Conservation (phyloP, 75 land plant species). For the Pinus tabuliformis region DNA sequence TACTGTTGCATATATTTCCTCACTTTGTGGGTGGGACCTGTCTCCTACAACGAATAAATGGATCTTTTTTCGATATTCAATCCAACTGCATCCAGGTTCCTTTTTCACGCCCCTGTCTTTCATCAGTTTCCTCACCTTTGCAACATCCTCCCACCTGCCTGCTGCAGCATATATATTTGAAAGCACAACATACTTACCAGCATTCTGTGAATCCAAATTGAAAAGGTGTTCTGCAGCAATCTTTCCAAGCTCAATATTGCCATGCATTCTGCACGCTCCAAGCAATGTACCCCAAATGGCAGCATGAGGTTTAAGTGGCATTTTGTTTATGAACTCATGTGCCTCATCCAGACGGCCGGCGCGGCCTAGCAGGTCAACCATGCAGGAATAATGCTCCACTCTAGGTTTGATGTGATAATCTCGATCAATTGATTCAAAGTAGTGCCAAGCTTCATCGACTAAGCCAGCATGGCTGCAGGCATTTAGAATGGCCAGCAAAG, state of each 20-base stretch:
- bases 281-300: conserved; percentile 50
- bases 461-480: conserved; percentile 58
- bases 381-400: conserved; percentile 63
- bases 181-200: conserved; percentile 43
- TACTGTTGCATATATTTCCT: conserved; percentile 44
- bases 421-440: conserved; percentile 31
- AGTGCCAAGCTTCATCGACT: conserved; percentile 46
- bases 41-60: conserved; percentile 48
- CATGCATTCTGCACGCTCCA: conserved; percentile 41
- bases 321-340: conserved; percentile 37
- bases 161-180: conserved; percentile 51
- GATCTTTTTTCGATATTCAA: conserved; percentile 34
- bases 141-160: conserved; percentile 47
- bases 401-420: conserved; percentile 25
- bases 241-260: conserved; percentile 40
- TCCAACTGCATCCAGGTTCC: conserved; percentile 60
- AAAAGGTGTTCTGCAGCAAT: conserved; percentile 40
- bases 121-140: conserved; percentile 37
- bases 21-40: conserved; percentile 29
- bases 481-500: conserved; percentile 52
- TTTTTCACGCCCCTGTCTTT: conserved; percentile 28
- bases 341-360: conserved; percentile 45
- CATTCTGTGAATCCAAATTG: conserved; percentile 38
- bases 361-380: conserved; percentile 62
- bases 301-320: conserved; percentile 42